These are phyloP conservation scores for Microcos paniculata DNA, from an alignment of 345 rosid genomes.

Conservation along the genomic window DNA sequence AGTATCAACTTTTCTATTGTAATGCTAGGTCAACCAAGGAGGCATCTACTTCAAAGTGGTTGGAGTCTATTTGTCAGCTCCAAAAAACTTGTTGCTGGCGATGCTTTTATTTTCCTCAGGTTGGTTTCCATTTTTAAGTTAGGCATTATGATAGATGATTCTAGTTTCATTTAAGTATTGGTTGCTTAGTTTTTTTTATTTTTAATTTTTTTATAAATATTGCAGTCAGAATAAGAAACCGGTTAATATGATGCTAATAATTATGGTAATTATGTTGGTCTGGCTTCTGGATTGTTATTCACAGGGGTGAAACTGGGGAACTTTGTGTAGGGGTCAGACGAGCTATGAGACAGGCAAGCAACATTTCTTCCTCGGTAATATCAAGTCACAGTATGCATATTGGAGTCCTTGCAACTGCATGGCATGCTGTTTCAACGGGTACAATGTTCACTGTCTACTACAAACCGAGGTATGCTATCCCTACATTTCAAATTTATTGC, in stretches of 20 bases:
- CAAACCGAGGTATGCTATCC: conserved; percentile 47
- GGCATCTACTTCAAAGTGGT: conserved; percentile 71
- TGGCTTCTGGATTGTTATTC: conserved; percentile 8
- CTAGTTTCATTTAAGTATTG: not conserved
- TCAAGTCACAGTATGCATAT: conserved; percentile 72
- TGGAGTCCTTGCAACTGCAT: conserved; percentile 69
- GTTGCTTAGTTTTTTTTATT: not conserved
- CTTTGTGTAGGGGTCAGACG: conserved; percentile 69
- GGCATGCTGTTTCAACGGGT: conserved; percentile 52
- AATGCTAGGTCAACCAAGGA: conserved; percentile 59
- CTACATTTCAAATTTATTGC: not conserved
- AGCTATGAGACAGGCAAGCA: conserved; percentile 48
- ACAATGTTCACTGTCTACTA: conserved; percentile 59
- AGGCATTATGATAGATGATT: not conserved
- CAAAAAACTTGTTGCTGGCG: conserved; percentile 68
- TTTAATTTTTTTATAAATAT: too few relatives aligned
- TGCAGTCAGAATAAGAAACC: not conserved
- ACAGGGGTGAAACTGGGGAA: conserved; percentile 56
- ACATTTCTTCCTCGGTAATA: conserved; percentile 59
- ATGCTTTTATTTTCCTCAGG: conserved; percentile 70
- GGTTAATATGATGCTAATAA: not conserved
- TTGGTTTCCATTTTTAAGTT: not conserved
- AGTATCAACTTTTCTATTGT: not conserved
- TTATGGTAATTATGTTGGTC: not conserved
- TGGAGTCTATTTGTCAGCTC: conserved; percentile 65